Evolutionary conservation across 2,329 filamentous ascomycete species (phyloP).

Genomic region (Aspergillus flavus): DNA sequence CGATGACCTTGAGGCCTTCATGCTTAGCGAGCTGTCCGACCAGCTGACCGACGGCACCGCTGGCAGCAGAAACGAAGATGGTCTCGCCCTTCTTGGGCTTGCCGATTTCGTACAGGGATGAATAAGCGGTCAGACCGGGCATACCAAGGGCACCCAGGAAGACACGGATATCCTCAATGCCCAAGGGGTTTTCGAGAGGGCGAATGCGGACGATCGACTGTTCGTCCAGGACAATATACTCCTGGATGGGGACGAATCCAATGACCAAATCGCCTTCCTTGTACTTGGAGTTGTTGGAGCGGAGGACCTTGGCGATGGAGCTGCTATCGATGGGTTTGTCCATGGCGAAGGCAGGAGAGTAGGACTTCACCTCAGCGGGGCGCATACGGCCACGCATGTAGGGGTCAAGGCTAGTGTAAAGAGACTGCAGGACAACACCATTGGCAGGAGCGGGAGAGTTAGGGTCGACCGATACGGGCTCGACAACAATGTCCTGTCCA

Average conservation of each 20-base stretch:
- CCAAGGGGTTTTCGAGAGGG: slow-evolving; percentile 67
- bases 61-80: slow-evolving; percentile 79
- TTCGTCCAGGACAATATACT: slow-evolving; percentile 65
- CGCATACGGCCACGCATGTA: slow-evolving; percentile 85
- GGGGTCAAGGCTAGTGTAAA: slow-evolving; percentile 78
- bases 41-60: slow-evolving; percentile 78
- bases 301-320: slow-evolving; percentile 69
- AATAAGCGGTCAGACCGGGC: slow-evolving; percentile 76
- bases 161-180: slow-evolving; percentile 52
- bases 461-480: slow-evolving; percentile 69
- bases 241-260: slow-evolving; percentile 61
- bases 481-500: slow-evolving; percentile 70
- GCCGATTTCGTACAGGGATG: slow-evolving; percentile 73
- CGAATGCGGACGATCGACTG: slow-evolving; percentile 47
- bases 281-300: slow-evolving; percentile 66
- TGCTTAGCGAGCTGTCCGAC: slow-evolving; percentile 84
- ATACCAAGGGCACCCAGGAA: slow-evolving; percentile 79
- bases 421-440: slow-evolving; percentile 69
- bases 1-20: slow-evolving; percentile 77
- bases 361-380: slow-evolving; percentile 64
- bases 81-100: slow-evolving; percentile 76
- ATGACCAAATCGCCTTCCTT: slow-evolving; percentile 68
- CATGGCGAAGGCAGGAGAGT: slow-evolving; percentile 64
- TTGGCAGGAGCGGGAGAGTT: slow-evolving; percentile 58
- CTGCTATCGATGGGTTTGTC: slow-evolving; percentile 66